phyloP scores from a whole-genome alignment of 306 rosid genomes.

The Trifolium repens region DNA sequence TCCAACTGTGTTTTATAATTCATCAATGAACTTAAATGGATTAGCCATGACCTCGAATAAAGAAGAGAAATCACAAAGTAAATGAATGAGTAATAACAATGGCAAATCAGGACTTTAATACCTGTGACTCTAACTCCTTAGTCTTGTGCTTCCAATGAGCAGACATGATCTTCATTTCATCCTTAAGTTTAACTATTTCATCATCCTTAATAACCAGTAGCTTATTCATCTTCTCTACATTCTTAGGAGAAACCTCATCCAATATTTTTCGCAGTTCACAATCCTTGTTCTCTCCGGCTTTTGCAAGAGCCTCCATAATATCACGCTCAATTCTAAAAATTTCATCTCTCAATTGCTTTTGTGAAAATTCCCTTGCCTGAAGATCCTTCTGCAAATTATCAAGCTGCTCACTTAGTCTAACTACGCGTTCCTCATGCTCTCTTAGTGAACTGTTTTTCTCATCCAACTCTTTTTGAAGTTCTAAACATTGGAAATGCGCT shows the following conservation, averaged over 20 bases:
- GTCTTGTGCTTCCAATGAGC: slow-evolving; percentile 92
- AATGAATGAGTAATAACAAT: slow-evolving; percentile 15
- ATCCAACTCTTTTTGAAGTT: slow-evolving; percentile 75
- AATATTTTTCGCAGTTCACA: slow-evolving; percentile 75
- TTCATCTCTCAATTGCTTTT: slow-evolving; percentile 86
- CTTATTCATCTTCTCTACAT: slow-evolving; percentile 76
- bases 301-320: slow-evolving; percentile 76
- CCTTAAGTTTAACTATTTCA: slow-evolving; percentile 73
- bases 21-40: slow-evolving; percentile 33
- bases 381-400: slow-evolving; percentile 84
- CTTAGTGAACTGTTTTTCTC: slow-evolving; percentile 72
- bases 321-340: slow-evolving; percentile 82
- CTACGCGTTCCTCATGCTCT: slow-evolving; percentile 78
- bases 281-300: slow-evolving; percentile 69
- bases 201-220: slow-evolving; percentile 75
- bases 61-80: neutral
- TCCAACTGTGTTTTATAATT: slow-evolving; percentile 69
- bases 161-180: slow-evolving; percentile 82
- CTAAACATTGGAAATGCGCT: slow-evolving; percentile 70
- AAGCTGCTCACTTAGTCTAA: slow-evolving; percentile 77
- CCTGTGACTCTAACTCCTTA: slow-evolving; percentile 95
- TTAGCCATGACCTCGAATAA: slow-evolving; percentile 16
- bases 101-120: slow-evolving; percentile 41
- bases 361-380: slow-evolving; percentile 85
- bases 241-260: slow-evolving; percentile 86